phyloP scores from a whole-genome alignment of 805 yeast genomes.

The Metschnikowia lochheadii region DNA sequence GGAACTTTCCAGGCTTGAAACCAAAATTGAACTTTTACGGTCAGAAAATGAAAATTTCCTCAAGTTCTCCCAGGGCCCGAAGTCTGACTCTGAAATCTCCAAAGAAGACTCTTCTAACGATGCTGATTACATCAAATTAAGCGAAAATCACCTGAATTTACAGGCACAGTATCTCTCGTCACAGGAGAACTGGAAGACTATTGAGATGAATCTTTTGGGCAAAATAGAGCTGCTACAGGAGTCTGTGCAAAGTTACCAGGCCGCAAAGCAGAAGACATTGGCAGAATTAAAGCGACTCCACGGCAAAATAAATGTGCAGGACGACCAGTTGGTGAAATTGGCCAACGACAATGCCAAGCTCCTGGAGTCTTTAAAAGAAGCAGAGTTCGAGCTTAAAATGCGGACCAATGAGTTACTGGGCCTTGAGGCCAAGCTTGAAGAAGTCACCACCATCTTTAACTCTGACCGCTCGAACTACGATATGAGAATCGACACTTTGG shows the following conservation, averaged over 20 bases:
- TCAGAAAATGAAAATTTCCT: slow-evolving; percentile 49
- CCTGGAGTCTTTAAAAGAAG: slow-evolving; percentile 24
- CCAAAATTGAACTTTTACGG: slow-evolving; percentile 64
- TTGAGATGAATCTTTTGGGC: slow-evolving; percentile 61
- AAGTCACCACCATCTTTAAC: slow-evolving; percentile 28
- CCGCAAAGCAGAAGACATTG: slow-evolving; percentile 23
- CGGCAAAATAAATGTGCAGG: slow-evolving; percentile 12
- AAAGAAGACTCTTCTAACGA: slow-evolving; percentile 23
- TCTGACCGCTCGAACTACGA: slow-evolving; percentile 28
- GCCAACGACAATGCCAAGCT: slow-evolving; percentile 3
- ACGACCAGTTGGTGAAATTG: slow-evolving; percentile 24
- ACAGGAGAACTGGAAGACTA: slow-evolving; percentile 76
- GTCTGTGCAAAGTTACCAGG: slow-evolving; percentile 27
- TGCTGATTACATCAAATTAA: slow-evolving; percentile 40
- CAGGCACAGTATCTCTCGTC: slow-evolving; percentile 73
- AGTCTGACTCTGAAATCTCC: background rate
- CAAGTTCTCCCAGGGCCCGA: slow-evolving; percentile 5
- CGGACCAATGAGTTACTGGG: slow-evolving; percentile 23
- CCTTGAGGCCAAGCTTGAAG: slow-evolving; percentile 27
- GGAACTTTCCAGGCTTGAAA: slow-evolving; percentile 61
- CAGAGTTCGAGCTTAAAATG: slow-evolving; percentile 17
- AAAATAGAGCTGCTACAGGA: slow-evolving; percentile 38
- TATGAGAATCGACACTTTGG: slow-evolving; percentile 23
- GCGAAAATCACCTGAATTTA: slow-evolving; percentile 49
- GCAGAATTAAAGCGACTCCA: slow-evolving; percentile 33